These are phyloP conservation scores for Aspergillus terreus DNA, from an alignment of 2,329 filamentous ascomycete species.

Conservation along the genomic window DNA sequence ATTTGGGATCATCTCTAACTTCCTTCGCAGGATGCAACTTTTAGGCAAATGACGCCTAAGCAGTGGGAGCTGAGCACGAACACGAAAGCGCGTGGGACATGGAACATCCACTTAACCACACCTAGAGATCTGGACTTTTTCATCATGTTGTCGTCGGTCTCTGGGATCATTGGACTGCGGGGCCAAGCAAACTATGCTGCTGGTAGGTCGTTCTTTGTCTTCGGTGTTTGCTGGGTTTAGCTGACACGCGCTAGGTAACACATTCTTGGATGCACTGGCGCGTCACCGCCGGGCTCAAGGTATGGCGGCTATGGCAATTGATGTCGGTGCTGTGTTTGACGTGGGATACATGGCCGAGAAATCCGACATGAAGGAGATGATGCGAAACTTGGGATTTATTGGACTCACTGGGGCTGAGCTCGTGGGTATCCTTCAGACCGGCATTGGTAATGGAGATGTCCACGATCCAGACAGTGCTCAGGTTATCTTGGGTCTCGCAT, in stretches of 20 bases:
- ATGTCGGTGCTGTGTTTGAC: not conserved
- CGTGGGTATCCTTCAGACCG: not conserved
- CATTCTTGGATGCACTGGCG: not conserved
- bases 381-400: not conserved
- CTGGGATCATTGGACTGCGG: not conserved
- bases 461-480: not conserved
- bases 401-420: not conserved
- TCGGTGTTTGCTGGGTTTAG: not conserved
- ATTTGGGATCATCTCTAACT: not conserved
- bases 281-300: not conserved
- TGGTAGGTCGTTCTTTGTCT: not conserved
- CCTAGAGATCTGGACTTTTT: not conserved
- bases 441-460: not conserved
- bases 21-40: not conserved
- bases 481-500: not conserved
- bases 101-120: not conserved
- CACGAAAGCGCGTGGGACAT: not conserved
- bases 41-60: not conserved
- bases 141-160: not conserved
- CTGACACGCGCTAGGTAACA: not conserved
- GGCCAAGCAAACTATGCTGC: not conserved
- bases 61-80: not conserved
- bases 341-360: not conserved
- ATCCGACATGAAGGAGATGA: not conserved
- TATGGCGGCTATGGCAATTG: not conserved